Evolutionary conservation across 805 yeast species (phyloP), one percentile per base, ranked within the genome.

Genomic region (Candida manassasensis): DNA sequence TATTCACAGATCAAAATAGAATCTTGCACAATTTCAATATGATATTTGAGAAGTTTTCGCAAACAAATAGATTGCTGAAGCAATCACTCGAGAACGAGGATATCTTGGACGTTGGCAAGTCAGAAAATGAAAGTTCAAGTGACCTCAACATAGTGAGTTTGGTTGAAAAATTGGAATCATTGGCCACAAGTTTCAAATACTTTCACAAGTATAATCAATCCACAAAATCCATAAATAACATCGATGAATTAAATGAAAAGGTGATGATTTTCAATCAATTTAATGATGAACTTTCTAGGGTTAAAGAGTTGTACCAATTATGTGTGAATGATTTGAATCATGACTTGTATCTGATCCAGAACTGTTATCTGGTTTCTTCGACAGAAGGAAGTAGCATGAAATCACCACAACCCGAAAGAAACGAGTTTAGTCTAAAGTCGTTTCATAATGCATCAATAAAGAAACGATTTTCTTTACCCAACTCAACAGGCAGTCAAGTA

Each of bases 131-230:
- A 16, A 18, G 11, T 21, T 9, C 16, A 11, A 18, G 21, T 11
- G 43, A 48, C 25, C 19, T 48, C 2, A 52, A 52, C 33, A 35
- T 66, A 24, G 37, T 43, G 21, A 47, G 48, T 22, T 45, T 67
- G 31, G 53, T 64, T 8, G 45, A 44, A 31, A 63, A 61, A 34
- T 37, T 66, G 16, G 46, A 59, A 3, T 56, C 50, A 21, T 37
- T 66, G 14, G 43, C 65, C 4, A 53, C 63, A 3, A 65, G 64
- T 40, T 43, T 67, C 22, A 58, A 53, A 35, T 66, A 46, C 40
- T 67, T 64, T 41, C 51, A 59, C 32, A 63, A 63, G 31, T 67
- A 64, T 43, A 59, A 61, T 38, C 52, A 50, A 27, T 55, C 67
- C 1, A 61, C 62, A 1, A 29, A 44, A 19, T 33, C 41, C 4